Base-by-base conservation (phyloP, 768 basidiomycete genomes). In the Phylloporus rhodoxanthus region DNA sequence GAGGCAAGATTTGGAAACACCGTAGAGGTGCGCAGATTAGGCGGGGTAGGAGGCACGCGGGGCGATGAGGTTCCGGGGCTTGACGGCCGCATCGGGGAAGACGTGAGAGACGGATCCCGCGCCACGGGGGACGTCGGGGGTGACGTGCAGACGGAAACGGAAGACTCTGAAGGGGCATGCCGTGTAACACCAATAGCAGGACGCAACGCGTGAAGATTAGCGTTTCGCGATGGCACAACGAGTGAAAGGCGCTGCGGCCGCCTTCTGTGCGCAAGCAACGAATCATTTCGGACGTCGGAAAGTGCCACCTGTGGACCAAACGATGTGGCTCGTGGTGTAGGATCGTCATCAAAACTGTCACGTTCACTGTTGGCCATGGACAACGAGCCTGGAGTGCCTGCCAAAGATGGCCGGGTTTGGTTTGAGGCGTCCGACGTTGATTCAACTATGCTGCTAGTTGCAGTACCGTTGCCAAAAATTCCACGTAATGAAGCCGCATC, bases 281-380 rank as follows among this genome's bases (percentile, higher is more conserved):
- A 14, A 10, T 25, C 15, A 8, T 42, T 8, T 30, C 38, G 49
- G 8, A 1, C 3, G 10, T 30, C 17, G 10, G 42, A 15, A 2
- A 30, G 2, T 9, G 39, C 14, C 25, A 28, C 32, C 15, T 14
- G 45, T 15, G 48, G 36, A 21, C 47, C 51, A 36, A 63, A 66
- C 0, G 59, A 59, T 14, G 54, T 32, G 13, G 56, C 54, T 11
- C 55, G 54, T 3, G 66, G 65, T 8, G 67, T 68, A 14, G 52
- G 61, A 46, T 66, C 54, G n/a, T 66, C 52, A 8, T 62, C 57
- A 9, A 25, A 45, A 5, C 43, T 39, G 23, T 44, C 43, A 4
- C 21, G n/a, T 32, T 53, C 57, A 23, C 39, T 48, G 19, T 14
- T 14, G 29, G 43, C 33, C 40, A 54, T 34, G 15, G 57, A 45